Percentiles rank a stretch among this genome's conserved stretches.
Conservation (phyloP, 805 yeast species). For the Nakazawaea populi region DNA sequence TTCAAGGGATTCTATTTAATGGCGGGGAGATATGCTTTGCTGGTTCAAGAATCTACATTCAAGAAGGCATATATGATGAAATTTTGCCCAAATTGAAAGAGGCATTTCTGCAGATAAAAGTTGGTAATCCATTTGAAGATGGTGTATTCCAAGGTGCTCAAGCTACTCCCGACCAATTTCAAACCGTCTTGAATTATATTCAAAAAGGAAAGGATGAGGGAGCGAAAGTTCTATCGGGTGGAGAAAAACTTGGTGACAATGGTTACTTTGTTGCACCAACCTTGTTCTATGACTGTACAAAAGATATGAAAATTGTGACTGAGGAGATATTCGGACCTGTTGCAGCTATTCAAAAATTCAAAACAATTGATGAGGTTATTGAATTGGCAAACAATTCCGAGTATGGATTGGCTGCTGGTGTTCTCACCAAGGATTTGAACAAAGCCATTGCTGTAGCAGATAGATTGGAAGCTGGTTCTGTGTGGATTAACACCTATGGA, state of each 20-base stretch:
- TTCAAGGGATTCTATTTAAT: conserved; percentile 68
- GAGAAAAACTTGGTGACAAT: conserved; percentile 55
- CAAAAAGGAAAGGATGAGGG: conserved; percentile 63
- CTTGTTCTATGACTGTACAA: conserved; percentile 61
- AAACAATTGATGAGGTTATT: conserved; percentile 61
- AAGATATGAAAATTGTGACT: conserved; percentile 54
- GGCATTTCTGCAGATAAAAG: conserved; percentile 54
- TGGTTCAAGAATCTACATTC: conserved; percentile 74
- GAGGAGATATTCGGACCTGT: conserved; percentile 84
- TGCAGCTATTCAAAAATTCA: conserved; percentile 63
- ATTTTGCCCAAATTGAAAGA: conserved; percentile 51
- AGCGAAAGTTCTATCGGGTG: conserved; percentile 66
- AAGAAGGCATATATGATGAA: conserved; percentile 64
- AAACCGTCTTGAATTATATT: conserved; percentile 63
- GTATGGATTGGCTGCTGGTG: conserved; percentile 79
- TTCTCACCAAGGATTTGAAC: conserved; percentile 59
- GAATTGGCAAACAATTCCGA: conserved; percentile 63
- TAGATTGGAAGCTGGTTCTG: conserved; percentile 67
- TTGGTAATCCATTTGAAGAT: conserved; percentile 73
- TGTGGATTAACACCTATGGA: conserved; percentile 78
- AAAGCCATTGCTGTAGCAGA: conserved; percentile 60
- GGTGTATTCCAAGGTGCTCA: conserved; percentile 73
- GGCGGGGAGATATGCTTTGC: conserved; percentile 84
- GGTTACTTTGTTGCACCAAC: conserved; percentile 76
- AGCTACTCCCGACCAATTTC: conserved; percentile 62